These are phyloP conservation scores for Penicillium italicum DNA, from an alignment of 2,329 filamentous ascomycete genomes.

Conservation along the genomic window DNA sequence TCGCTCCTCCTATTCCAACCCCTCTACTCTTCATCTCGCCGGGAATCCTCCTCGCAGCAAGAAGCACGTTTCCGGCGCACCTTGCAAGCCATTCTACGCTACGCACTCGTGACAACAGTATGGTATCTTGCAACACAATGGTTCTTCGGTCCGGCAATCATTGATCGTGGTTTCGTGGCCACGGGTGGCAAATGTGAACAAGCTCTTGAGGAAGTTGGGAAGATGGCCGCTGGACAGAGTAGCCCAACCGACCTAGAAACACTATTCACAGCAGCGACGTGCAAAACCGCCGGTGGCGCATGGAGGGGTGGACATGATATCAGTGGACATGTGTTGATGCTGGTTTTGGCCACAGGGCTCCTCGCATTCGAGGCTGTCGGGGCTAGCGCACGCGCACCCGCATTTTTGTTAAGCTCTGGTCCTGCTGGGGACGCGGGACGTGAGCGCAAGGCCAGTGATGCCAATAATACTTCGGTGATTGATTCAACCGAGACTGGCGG, in stretches of 20 bases:
- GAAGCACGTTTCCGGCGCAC: conserved; percentile 42
- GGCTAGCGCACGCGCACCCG: conserved; percentile 53
- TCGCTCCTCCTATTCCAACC: conserved; percentile 68
- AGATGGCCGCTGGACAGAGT: conserved; percentile 9
- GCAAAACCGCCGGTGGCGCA: conserved; percentile 73
- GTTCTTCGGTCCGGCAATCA: conserved; percentile 88
- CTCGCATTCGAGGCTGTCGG: conserved; percentile 73
- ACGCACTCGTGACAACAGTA: conserved; percentile 66
- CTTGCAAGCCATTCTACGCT: conserved; percentile 64
- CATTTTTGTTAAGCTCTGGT: conserved; percentile 15
- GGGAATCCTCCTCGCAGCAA: conserved; percentile 21
- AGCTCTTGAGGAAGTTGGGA: conserved; percentile 47
- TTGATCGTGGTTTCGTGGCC: conserved; percentile 83
- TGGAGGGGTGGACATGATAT: conserved; percentile 98
- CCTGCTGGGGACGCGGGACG: conserved; percentile 39
- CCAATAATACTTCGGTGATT: conserved; percentile 16
- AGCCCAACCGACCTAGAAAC: conserved; percentile 40
- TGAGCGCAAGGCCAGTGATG: conserved; percentile 30
- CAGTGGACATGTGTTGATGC: conserved; percentile 88
- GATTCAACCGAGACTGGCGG: conserved; percentile 41
- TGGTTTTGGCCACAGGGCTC: conserved; percentile 79
- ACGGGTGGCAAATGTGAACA: conserved; percentile 81
- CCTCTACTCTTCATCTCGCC: conserved; percentile 46
- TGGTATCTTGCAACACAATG: conserved; percentile 93
- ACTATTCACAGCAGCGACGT: conserved; percentile 70